These are phyloP conservation scores for Brassica cretica DNA, from an alignment of 345 rosid genomes.

Conservation along the genomic window DNA sequence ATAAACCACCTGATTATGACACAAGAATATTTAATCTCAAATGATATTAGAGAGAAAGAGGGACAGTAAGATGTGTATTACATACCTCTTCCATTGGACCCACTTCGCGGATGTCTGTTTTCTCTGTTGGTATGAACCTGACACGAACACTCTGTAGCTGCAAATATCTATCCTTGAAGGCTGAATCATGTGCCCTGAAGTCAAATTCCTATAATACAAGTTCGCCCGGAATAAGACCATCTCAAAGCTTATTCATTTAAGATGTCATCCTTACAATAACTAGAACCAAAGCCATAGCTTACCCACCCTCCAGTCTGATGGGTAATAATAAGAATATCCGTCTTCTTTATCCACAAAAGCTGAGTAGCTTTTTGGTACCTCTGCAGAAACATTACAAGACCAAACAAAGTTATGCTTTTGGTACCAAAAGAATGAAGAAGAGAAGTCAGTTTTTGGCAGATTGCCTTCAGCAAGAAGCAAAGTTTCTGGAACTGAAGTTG, in stretches of 20 bases:
- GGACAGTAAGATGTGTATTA: not conserved
- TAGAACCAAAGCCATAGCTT: constrained; percentile 35
- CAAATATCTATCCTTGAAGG: constrained; percentile 70
- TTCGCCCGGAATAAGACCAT: constrained; percentile 8
- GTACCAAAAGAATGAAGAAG: not conserved
- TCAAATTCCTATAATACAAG: constrained; percentile 62
- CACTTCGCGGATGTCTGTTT: constrained; percentile 68
- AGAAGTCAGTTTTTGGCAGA: constrained; percentile 1
- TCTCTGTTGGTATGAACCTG: constrained; percentile 82
- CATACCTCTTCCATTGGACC: constrained; percentile 85
- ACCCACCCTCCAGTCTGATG: constrained; percentile 93
- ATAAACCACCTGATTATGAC: constrained; percentile 50
- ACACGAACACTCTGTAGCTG: constrained; percentile 82
- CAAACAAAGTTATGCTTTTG: not conserved
- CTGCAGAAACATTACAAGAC: constrained; percentile 42
- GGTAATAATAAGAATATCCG: constrained; percentile 84
- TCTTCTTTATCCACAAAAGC: constrained; percentile 68
- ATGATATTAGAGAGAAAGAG: not conserved
- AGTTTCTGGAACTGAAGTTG: constrained; percentile 50
- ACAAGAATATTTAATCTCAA: not conserved
- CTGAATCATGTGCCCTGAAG: constrained; percentile 87
- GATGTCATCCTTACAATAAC: not conserved
- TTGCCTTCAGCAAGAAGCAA: constrained; percentile 74
- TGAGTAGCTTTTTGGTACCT: constrained; percentile 54
- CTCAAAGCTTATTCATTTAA: not conserved